These are phyloP conservation scores for Bombardia bombarda DNA, from an alignment of 495 filamentous ascomycete genomes.

Conservation along the genomic window DNA sequence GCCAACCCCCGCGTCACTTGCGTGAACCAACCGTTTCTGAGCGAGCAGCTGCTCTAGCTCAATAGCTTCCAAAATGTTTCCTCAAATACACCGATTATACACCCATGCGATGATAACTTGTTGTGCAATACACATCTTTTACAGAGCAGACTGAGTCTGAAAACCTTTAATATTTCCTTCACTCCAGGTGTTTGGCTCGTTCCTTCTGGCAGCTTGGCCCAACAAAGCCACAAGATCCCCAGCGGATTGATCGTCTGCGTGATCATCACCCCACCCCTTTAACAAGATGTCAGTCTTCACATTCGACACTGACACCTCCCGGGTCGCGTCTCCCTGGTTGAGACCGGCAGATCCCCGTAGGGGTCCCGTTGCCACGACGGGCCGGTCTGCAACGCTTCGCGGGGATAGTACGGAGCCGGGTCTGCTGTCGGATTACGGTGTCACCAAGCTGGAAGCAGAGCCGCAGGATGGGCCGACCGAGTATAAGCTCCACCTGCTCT, in stretches of 20 bases:
- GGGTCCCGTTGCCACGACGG: conserved; percentile 19
- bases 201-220: too few species aligned
- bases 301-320: conserved; percentile 78
- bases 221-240: too few species aligned
- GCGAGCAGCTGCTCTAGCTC: conserved; percentile 10
- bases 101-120: conserved; percentile 18
- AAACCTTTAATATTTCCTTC: too few species aligned
- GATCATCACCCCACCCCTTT: background rate
- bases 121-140: conserved; percentile 19
- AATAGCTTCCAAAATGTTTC: conserved; percentile 50
- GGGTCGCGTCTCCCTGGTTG: conserved; percentile 86
- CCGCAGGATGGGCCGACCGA: conserved; percentile 91
- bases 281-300: conserved; percentile 87
- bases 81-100: conserved; percentile 38
- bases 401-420: conserved; percentile 32
- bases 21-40: background rate
- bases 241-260: too few species aligned
- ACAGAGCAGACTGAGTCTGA: too few species aligned
- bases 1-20: background rate
- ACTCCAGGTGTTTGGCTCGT: too few species aligned
- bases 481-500: conserved; percentile 91
- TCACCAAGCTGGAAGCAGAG: conserved; percentile 77
- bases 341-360: conserved; percentile 34
- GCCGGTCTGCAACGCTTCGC: conserved; percentile 19
- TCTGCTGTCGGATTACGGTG: conserved; percentile 59